Base-by-base conservation (phyloP, 1,284 basidiomycete species). In the Heterobasidion annosum region DNA sequence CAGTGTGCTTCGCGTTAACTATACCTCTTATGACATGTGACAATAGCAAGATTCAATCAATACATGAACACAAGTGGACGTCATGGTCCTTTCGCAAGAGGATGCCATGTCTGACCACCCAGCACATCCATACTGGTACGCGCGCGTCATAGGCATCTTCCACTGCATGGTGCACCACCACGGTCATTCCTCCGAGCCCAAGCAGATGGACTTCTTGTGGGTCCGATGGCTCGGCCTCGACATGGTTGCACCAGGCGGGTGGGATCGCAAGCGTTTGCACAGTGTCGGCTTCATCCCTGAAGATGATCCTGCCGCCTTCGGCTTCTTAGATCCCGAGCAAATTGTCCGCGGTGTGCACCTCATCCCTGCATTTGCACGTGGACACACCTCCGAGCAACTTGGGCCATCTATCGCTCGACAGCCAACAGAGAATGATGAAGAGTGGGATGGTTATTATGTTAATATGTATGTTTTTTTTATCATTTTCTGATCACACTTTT, bases 31-130 rank as follows among this genome's bases (percentile, higher is more conserved):
- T 3, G 19, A 19, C 19, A 19, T 19, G 19, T 19, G 19, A 19
- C 19, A 3, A 3, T 3, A 19, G 19, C 52, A 53, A 34, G 52
- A 53, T 44, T 37, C 52, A 8, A 40, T 53, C 3, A 53, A 53
- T 18, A 45, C 52, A 3, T 8, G 52, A 5, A 53, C 52, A 1
- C 45, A 53, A 3, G 10, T 33, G 16, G 46, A 53, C 35, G 19
- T 53, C 52, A 53, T 53, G 35, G 33, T 53, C 7, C 43, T 48
- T 16, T 48, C 52, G 8, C 50, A 49, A 10, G 32, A 34, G 3
- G 16, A 53, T 6, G 8, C 6, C 16, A 8, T 13, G 10, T 0
- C 32, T 5, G 46, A 25, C 34, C 10, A 16, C 16, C 15, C 44
- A 7, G 12, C 8, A 3, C 52, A 53, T 16, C 34, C 46, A 3